Conservation (phyloP, 768 basidiomycete genomes). For the Psilocybe tampanensis region DNA sequence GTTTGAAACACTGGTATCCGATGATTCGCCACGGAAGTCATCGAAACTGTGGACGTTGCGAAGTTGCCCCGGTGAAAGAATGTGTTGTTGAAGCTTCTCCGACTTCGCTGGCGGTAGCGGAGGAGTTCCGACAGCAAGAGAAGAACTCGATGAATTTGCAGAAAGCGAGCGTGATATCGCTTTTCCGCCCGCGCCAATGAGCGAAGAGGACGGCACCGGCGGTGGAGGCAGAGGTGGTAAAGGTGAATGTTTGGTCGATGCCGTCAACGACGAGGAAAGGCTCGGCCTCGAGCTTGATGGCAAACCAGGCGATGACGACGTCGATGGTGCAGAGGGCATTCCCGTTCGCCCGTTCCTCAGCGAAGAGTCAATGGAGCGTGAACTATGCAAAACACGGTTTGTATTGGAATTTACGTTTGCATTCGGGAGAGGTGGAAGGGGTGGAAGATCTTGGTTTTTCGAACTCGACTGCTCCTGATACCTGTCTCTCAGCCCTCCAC, state of each 20-base stretch:
- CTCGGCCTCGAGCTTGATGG: background rate
- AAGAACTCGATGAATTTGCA: constrained; percentile 58
- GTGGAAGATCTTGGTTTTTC: constrained; percentile 39
- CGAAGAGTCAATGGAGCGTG: constrained; percentile 8
- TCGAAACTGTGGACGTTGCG: constrained; percentile 23
- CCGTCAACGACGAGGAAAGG: background rate
- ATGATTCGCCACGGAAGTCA: too few relatives aligned
- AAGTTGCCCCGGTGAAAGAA: constrained; percentile 60
- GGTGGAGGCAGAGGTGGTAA: background rate
- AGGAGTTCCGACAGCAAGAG: constrained; percentile 43
- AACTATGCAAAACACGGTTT: background rate
- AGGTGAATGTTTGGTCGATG: background rate
- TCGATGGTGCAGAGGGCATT: background rate
- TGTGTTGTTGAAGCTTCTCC: constrained; percentile 41
- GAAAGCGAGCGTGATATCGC: constrained; percentile 35
- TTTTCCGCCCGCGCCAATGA: too few relatives aligned
- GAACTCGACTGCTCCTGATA: constrained; percentile 29
- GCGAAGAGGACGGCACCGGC: background rate
- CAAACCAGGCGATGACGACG: constrained; percentile 4
- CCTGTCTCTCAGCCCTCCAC: constrained; percentile 58
- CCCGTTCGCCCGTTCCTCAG: background rate
- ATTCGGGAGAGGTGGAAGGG: constrained; percentile 61
- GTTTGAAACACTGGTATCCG: too few relatives aligned
- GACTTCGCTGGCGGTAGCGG: constrained; percentile 40
- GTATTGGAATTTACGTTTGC: too few relatives aligned